phyloP scores from a whole-genome alignment of 2,329 filamentous ascomycete species.

The Hyphodiscus sp. region DNA sequence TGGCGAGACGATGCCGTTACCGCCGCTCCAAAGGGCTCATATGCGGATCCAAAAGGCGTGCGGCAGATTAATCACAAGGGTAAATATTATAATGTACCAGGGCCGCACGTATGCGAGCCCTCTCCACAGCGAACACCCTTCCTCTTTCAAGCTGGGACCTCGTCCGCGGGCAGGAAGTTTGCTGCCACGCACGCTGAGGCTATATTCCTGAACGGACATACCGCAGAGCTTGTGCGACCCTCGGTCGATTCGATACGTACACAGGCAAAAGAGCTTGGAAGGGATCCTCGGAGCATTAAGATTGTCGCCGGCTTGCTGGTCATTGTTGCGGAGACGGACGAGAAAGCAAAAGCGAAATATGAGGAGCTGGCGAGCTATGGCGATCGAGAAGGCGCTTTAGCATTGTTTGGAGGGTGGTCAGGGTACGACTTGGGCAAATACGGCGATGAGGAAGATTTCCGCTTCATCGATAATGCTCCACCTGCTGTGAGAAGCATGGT shows the following conservation, averaged over 20 bases:
- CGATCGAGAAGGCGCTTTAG: constrained; percentile 58
- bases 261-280: constrained; percentile 43
- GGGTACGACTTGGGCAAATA: constrained; percentile 58
- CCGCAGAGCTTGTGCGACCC: constrained; percentile 52
- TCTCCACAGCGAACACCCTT: constrained; percentile 25
- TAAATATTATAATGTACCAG: constrained; percentile 56
- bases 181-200: constrained; percentile 65
- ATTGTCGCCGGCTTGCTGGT: constrained; percentile 61
- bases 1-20: constrained; percentile 44
- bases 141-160: constrained; percentile 60
- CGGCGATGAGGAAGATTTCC: constrained; percentile 56
- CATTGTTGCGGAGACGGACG: constrained; percentile 57
- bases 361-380: constrained; percentile 55
- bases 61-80: constrained; percentile 60
- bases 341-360: constrained; percentile 60
- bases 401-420: constrained; percentile 70
- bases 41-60: constrained; percentile 51
- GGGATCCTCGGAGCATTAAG: constrained; percentile 57
- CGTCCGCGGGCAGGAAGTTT: constrained; percentile 58
- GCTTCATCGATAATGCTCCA: constrained; percentile 41
- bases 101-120: constrained; percentile 55
- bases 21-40: constrained; percentile 51
- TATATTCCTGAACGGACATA: constrained; percentile 63
- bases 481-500: constrained; percentile 44
- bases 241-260: constrained; percentile 55